Percentiles rank a stretch among this genome's conserved stretches.
These are phyloP conservation scores for Talaromyces sp. DNA, from an alignment of 2,329 filamentous ascomycete genomes.

Conservation along the genomic window DNA sequence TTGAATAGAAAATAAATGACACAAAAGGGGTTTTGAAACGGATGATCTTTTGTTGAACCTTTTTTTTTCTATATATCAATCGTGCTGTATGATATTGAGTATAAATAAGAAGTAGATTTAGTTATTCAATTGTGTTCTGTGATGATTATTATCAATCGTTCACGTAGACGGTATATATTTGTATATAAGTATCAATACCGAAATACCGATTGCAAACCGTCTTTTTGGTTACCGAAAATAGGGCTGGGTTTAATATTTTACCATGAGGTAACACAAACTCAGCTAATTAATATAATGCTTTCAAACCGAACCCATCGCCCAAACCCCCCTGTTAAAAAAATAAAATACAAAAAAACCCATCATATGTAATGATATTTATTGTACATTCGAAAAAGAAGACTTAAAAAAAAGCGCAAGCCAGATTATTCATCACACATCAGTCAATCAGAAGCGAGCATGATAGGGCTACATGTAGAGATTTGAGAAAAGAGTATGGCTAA, in stretches of 20 bases:
- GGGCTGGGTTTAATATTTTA: too few relatives aligned
- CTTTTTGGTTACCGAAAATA: too few relatives aligned
- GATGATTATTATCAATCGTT: neutral
- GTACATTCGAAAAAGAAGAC: neutral
- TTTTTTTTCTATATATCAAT: neutral
- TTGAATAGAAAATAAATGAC: slow-evolving; percentile 25
- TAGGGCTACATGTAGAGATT: neutral
- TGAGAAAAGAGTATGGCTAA: neutral
- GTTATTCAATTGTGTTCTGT: neutral
- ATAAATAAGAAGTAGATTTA: slow-evolving; percentile 5
- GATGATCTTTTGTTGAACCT: neutral
- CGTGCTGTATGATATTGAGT: slow-evolving; percentile 9
- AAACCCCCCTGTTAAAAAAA: neutral
- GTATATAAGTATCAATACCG: neutral
- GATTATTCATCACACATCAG: neutral
- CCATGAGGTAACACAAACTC: too few relatives aligned
- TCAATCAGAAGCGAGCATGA: neutral
- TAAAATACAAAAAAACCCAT: neutral
- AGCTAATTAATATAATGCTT: neutral
- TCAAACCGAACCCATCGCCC: neutral
- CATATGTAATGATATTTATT: neutral
- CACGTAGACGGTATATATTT: neutral
- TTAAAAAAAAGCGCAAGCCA: neutral
- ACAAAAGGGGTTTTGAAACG: neutral
- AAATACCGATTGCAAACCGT: neutral